These are phyloP conservation scores for Actinidia chinensis DNA, from an alignment of 179 eudicot genomes.

Conservation along the genomic window DNA sequence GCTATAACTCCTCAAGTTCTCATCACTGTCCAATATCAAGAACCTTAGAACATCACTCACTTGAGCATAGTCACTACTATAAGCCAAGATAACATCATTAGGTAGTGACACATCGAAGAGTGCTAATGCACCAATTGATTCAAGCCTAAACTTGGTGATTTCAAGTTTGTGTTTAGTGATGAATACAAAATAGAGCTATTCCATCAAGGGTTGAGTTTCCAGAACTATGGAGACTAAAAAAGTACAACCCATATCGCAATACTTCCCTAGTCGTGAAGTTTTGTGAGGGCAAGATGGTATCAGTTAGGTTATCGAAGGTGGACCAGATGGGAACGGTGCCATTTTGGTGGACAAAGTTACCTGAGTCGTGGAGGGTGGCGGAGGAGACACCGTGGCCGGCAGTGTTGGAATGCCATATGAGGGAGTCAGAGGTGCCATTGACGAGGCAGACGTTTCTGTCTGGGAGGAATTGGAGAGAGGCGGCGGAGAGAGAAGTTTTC, in stretches of 20 bases:
- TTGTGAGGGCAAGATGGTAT: slow-evolving; percentile 55
- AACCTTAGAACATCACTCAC: slow-evolving; percentile 46
- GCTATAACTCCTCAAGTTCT: slow-evolving; percentile 77
- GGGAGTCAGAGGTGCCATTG: slow-evolving; percentile 31
- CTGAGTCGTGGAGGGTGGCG: slow-evolving; percentile 52
- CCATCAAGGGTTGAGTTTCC: slow-evolving; percentile 74
- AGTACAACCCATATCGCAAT: slow-evolving; percentile 56
- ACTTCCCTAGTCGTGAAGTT: slow-evolving; percentile 34
- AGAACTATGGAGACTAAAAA: slow-evolving; percentile 39
- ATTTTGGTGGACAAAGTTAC: slow-evolving; percentile 55
- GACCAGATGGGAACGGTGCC: slow-evolving; percentile 51
- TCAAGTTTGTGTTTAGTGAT: slow-evolving; percentile 32
- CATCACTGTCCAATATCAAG: slow-evolving; percentile 68
- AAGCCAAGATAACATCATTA: slow-evolving; percentile 33
- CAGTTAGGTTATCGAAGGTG: slow-evolving; percentile 67
- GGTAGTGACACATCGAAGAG: slow-evolving; percentile 43
- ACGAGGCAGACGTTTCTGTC: slow-evolving; percentile 47
- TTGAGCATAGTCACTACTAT: slow-evolving; percentile 73
- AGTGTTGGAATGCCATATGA: slow-evolving; percentile 67
- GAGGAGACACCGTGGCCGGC: slow-evolving; percentile 45
- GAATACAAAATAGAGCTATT: slow-evolving; percentile 45
- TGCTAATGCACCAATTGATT: slow-evolving; percentile 47
- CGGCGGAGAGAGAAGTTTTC: slow-evolving; percentile 30
- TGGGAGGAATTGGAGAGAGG: slow-evolving; percentile 37
- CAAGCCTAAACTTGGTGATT: slow-evolving; percentile 50